phyloP scores from a whole-genome alignment of 106 monocot species.

The Hemerocallis citrina region DNA sequence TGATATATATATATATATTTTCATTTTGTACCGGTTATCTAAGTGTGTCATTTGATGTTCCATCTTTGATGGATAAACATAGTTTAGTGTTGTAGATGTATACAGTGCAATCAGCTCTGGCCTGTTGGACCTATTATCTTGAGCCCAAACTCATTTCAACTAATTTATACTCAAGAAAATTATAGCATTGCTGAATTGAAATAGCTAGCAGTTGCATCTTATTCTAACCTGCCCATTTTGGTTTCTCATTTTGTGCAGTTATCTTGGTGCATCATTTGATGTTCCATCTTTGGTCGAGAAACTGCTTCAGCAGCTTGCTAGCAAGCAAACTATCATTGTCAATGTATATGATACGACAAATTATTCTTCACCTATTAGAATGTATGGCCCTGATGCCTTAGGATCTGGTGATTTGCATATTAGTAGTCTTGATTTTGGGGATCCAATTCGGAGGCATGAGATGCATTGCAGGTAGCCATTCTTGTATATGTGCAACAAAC shows the following conservation, averaged over 20 bases:
- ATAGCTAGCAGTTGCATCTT: too few species aligned
- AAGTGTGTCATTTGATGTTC: constrained; percentile 78
- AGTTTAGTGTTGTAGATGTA: constrained; percentile 56
- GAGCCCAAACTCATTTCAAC: too few species aligned
- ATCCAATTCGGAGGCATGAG: constrained; percentile 68
- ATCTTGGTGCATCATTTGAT: constrained; percentile 91
- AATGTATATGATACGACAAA: constrained; percentile 85
- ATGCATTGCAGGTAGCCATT: constrained; percentile 80
- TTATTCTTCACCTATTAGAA: constrained; percentile 39
- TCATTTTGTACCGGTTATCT: constrained; percentile 44
- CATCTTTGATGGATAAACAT: constrained; percentile 75
- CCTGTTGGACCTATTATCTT: constrained; percentile 45
- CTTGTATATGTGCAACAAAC: not conserved
- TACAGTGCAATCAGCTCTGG: constrained; percentile 64
- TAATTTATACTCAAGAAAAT: too few species aligned
- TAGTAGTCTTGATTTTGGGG: constrained; percentile 72
- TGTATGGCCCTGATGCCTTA: constrained; percentile 66
- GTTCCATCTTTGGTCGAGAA: constrained; percentile 80
- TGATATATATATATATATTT: too few species aligned
- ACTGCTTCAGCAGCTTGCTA: constrained; percentile 75
- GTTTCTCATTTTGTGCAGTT: constrained; percentile 27
- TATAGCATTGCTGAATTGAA: too few species aligned
- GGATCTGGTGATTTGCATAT: constrained; percentile 26
- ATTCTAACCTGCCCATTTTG: not conserved
- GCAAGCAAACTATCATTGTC: constrained; percentile 80